Conservation (phyloP, 2,329 filamentous ascomycete genomes). For the Dryadomyces quercivorus region DNA sequence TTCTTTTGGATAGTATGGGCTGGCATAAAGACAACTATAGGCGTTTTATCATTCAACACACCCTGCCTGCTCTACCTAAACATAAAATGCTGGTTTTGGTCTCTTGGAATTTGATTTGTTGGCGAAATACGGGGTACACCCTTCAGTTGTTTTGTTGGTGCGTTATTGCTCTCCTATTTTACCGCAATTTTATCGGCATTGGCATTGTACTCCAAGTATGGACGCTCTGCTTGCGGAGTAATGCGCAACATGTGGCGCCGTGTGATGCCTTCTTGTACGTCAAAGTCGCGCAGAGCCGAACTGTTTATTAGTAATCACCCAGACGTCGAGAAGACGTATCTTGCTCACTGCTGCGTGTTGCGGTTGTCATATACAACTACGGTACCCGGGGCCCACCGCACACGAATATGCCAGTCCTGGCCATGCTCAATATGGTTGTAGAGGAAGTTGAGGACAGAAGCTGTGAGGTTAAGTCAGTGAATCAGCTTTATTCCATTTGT, state of each 20-base stretch:
- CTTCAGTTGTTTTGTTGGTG: too few species aligned
- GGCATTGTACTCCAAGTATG: constrained; percentile 9
- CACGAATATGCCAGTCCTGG: constrained; percentile 32
- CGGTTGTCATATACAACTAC: constrained; percentile 27
- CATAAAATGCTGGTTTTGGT: too few species aligned
- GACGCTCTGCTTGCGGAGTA: constrained; percentile 20
- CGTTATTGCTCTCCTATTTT: too few species aligned
- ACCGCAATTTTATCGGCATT: too few species aligned
- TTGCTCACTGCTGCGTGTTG: constrained; percentile 13
- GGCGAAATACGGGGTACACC: too few species aligned
- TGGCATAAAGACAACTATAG: too few species aligned
- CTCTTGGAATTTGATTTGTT: too few species aligned
- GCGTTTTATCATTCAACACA: too few species aligned
- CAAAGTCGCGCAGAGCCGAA: constrained; percentile 13
- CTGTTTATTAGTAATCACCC: neutral
- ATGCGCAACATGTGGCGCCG: constrained; percentile 18
- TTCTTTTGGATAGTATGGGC: too few species aligned
- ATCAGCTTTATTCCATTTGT: too few species aligned
- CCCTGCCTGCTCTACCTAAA: too few species aligned
- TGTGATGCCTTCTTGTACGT: constrained; percentile 7
- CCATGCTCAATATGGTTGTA: constrained; percentile 31
- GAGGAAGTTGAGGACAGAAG: constrained; percentile 28
- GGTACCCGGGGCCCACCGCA: constrained; percentile 32
- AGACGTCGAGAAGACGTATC: neutral
- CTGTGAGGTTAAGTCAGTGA: neutral